A percentile compares a stretch with the other conserved stretches of the same genome.
phyloP scores from a whole-genome alignment of 805 yeast genomes.

The Saturnispora besseyi region DNA sequence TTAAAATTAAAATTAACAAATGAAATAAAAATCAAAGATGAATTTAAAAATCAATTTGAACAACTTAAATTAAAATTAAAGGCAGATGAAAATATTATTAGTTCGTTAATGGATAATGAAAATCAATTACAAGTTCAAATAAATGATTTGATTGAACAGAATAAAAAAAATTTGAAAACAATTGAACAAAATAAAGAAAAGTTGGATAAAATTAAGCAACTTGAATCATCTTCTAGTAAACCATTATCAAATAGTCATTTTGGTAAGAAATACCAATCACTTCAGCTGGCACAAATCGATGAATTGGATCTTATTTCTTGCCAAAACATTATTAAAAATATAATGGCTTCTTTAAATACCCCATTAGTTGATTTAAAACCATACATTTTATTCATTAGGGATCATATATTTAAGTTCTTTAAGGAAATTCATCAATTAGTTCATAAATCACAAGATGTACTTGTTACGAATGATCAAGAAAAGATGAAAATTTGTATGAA shows the following conservation, averaged over 20 bases:
- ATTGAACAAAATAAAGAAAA: background rate
- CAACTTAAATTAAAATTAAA: background rate
- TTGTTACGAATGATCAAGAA: conserved; percentile 7
- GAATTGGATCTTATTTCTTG: conserved; percentile 9
- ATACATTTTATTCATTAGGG: conserved; percentile 12
- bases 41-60: background rate
- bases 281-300: conserved; percentile 13
- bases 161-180: background rate
- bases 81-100: background rate
- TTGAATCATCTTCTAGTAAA: background rate
- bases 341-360: conserved; percentile 11
- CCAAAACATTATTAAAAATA: conserved; percentile 18
- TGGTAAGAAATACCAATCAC: background rate
- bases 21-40: background rate
- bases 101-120: background rate
- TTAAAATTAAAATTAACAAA: background rate
- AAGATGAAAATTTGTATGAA: conserved; percentile 12
- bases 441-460: conserved; percentile 5
- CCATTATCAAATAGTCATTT: conserved; percentile 5
- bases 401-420: conserved; percentile 11
- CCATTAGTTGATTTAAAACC: conserved; percentile 9
- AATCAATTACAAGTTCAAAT: background rate
- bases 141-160: background rate
- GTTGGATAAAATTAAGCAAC: background rate
- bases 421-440: conserved; percentile 11